Conservation (phyloP, 2,329 filamentous ascomycete species). For the Colletotrichum neosansevieriae region DNA sequence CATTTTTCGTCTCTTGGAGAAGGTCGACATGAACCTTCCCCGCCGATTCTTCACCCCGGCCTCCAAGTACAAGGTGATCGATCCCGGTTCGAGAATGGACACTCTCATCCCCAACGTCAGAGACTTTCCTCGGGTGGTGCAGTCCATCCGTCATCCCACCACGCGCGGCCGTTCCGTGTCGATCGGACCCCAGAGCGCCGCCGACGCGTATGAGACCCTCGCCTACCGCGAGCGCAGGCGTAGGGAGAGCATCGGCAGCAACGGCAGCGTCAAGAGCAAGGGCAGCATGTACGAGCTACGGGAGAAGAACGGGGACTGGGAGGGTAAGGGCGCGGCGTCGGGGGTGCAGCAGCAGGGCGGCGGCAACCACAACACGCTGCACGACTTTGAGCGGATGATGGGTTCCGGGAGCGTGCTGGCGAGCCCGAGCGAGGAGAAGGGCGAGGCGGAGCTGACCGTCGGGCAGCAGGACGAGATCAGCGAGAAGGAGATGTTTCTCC, state of each 20-base stretch:
- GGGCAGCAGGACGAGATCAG: constrained; percentile 66
- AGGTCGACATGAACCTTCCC: constrained; percentile 82
- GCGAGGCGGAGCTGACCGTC: constrained; percentile 51
- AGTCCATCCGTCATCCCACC: constrained; percentile 81
- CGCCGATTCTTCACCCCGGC: constrained; percentile 92
- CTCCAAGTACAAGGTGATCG: constrained; percentile 90
- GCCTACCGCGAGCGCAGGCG: constrained; percentile 82
- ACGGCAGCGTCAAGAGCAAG: constrained; percentile 60
- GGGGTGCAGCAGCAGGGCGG: constrained; percentile 52
- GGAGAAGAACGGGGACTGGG: constrained; percentile 53
- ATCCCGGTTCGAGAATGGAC: constrained; percentile 74
- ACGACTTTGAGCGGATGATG: constrained; percentile 80
- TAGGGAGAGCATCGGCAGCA: constrained; percentile 66
- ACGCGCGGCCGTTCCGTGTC: constrained; percentile 83
- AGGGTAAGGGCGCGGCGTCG: constrained; percentile 55
- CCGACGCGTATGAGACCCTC: constrained; percentile 94
- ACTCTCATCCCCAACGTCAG: constrained; percentile 92
- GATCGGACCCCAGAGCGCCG: constrained; percentile 93
- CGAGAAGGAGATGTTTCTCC: constrained; percentile 85
- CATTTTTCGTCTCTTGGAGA: constrained; percentile 87
- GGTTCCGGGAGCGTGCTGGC: constrained; percentile 69
- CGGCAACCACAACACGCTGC: constrained; percentile 56
- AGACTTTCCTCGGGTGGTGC: constrained; percentile 85
- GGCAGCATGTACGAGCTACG: constrained; percentile 57
- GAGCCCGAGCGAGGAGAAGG: constrained; percentile 47